Conservation (phyloP, 2,329 filamentous ascomycete genomes). For the Chaetomium strumarium region DNA sequence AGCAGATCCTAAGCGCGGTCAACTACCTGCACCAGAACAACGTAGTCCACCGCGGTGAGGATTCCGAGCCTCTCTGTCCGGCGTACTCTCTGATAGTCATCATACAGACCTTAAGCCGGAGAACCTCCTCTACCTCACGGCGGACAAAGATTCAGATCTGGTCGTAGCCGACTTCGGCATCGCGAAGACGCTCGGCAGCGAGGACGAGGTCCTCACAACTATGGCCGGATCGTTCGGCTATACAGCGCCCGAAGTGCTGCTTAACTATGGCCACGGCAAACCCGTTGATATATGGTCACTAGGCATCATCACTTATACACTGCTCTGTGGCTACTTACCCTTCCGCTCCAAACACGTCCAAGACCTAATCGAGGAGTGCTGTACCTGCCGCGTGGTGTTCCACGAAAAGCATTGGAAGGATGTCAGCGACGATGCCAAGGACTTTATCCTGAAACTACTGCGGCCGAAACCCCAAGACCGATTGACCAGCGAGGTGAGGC, state of each 20-base stretch:
- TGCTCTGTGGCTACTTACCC: constrained; percentile 95
- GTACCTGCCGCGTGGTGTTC: constrained; percentile 76
- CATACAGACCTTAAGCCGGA: constrained; percentile 90
- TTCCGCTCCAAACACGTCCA: constrained; percentile 92
- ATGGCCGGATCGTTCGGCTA: constrained; percentile 99
- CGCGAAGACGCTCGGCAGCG: constrained; percentile 91
- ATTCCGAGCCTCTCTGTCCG: neutral
- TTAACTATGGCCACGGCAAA: constrained; percentile 95
- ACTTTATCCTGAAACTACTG: constrained; percentile 80
- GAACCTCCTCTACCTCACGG: constrained; percentile 89
- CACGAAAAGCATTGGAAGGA: constrained; percentile 98
- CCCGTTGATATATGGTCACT: constrained; percentile 99
- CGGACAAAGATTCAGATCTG: constrained; percentile 69
- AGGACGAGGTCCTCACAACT: constrained; percentile 87
- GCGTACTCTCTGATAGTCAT: constrained; percentile 3
- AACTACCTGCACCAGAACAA: constrained; percentile 92
- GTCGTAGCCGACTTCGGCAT: constrained; percentile 98
- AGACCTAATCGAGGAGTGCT: constrained; percentile 93
- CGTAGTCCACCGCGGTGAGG: constrained; percentile 85
- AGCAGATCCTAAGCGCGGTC: constrained; percentile 86
- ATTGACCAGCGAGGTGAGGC: constrained; percentile 65
- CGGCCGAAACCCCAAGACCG: constrained; percentile 72
- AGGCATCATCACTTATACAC: constrained; percentile 96
- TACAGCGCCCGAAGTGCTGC: constrained; percentile 95
- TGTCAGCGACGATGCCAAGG: constrained; percentile 89